Evolutionary conservation across 345 rosid species (phyloP), one percentile per base, ranked within the genome.

Genomic region (Durio zibethinus): DNA sequence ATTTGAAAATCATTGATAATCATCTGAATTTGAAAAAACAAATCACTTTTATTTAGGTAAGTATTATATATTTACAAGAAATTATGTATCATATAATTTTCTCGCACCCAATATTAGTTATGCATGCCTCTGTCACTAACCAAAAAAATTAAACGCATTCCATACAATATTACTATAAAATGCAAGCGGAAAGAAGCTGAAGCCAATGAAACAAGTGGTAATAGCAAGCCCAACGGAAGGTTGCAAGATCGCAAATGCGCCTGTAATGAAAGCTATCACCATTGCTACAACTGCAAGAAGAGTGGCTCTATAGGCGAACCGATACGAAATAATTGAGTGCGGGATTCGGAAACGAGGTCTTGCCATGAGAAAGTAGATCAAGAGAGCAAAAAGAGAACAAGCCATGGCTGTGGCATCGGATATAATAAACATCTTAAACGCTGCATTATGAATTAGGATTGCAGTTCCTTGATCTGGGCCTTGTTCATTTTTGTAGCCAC

Each of bases 371-470:
- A 80, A 20, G 38, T 72, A 64, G 18, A 66, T 10, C 11, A 64
- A 23, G 36, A 77, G 72, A 0, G 80, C 73, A n/a, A 69, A 45
- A 7, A 25, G n/a, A 5, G 83, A 77, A 2, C 56, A 50, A 33
- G 77, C 35, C 78, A 81, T 23, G 70, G 83, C 68, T 9, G 12
- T n/a, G 31, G 74, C 45, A 57, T 72, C 48, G 2, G 67, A 2
- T 48, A 76, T 5, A 8, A 76, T 33, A 72, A 80, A 80, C 10
- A 47, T 68, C 2, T 64, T 40, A 56, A 80, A 81, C 73, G 80
- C 54, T 10, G 12, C 0, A 5, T 40, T 56, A 33, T 3, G 45
- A 1, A 2, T 73, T 25, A 81, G 66, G 21, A 77, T 56, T 43
- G 80, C 66, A 0, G 63, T 21, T 0, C 75, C 78, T 27, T 18